Evolutionary conservation across 306 rosid species (phyloP), one percentile per base, ranked within the genome.

Genomic region (Luffa acutangula): DNA sequence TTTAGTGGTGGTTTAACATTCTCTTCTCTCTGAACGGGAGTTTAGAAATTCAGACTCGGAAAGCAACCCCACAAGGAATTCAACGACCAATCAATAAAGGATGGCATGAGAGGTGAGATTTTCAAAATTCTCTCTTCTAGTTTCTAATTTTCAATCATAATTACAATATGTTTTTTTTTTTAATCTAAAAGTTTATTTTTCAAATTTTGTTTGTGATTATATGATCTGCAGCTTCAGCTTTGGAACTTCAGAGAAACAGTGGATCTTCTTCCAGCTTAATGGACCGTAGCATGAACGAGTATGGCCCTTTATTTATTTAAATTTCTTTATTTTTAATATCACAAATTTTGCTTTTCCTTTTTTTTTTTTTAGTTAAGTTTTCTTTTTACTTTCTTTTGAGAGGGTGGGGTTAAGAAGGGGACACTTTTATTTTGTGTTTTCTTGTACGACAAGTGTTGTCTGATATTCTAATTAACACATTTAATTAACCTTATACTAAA

Each of bases 31-130:
- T 4, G 0, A 36, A 5, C 9, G 0, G 18, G 78, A 6, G 33
- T 78, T 60, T 77, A 96, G 99, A 96, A 96, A 81, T 96, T 91
- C 80, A 91, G 99, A 91, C 98, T 96, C 70, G 99, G 99, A 15
- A 96, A 96, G 90, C 99, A 96, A 80, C 98, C 99, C 79, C 99
- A 96, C 90, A 96, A 96, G 89, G 99, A 96, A 81, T 96, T 91
- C 90, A 96, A 85, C 79, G 99, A 96, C 76, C 99, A 96, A 83
- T 88, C 99, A 9, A 86, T 96, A 71, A 96, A 96, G 92, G 97
- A 93, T 85, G 90, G 96, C 80, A 89, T 89, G 90, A 59, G 80
- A 78, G 80, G 80, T 78, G 73, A 60, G 73, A 60, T 3, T 43
- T 13, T 13, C 20, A 39, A 77, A 20, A 3, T 20, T 11, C 15